Conservation (phyloP, 768 basidiomycete species). For the Pleurotus citrinopileatus region DNA sequence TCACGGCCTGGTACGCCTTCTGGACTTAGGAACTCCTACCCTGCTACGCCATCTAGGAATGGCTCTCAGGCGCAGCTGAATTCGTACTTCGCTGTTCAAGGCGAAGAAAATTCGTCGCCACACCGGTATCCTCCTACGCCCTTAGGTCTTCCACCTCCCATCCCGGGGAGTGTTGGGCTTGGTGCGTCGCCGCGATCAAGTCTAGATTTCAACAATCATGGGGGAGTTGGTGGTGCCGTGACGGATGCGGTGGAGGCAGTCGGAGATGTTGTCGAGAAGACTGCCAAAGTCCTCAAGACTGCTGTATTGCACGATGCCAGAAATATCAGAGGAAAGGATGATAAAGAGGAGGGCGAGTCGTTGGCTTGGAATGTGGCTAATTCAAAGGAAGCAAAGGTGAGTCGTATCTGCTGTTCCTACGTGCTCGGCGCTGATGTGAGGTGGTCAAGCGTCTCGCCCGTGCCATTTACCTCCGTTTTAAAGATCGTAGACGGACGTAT, state of each 20-base stretch:
- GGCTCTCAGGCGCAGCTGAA: not conserved
- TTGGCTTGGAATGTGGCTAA: constrained; percentile 55
- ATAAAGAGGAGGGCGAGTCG: constrained; percentile 29
- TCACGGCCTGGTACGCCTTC: constrained; percentile 5
- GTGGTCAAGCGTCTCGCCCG: constrained; percentile 59
- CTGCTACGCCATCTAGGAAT: not conserved
- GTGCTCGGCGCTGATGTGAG: not conserved
- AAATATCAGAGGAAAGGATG: constrained; percentile 54
- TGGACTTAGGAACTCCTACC: not conserved
- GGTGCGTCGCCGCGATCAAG: not conserved
- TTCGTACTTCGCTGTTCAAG: not conserved
- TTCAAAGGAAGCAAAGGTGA: constrained; percentile 65
- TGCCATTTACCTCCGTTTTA: constrained; percentile 61
- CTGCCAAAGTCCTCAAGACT: constrained; percentile 65
- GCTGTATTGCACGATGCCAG: constrained; percentile 76
- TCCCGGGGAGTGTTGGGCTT: not conserved
- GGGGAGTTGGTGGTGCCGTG: not conserved
- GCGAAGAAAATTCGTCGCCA: constrained; percentile 1
- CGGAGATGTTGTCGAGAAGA: constrained; percentile 46
- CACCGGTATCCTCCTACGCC: constrained; percentile 18
- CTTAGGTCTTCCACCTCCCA: not conserved
- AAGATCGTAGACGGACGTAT: constrained; percentile 51
- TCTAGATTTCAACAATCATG: not conserved
- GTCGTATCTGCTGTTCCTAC: not conserved
- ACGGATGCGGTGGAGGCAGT: constrained; percentile 18